Conservation (phyloP, 2,329 filamentous ascomycete genomes). For the Colletotrichum sp. region DNA sequence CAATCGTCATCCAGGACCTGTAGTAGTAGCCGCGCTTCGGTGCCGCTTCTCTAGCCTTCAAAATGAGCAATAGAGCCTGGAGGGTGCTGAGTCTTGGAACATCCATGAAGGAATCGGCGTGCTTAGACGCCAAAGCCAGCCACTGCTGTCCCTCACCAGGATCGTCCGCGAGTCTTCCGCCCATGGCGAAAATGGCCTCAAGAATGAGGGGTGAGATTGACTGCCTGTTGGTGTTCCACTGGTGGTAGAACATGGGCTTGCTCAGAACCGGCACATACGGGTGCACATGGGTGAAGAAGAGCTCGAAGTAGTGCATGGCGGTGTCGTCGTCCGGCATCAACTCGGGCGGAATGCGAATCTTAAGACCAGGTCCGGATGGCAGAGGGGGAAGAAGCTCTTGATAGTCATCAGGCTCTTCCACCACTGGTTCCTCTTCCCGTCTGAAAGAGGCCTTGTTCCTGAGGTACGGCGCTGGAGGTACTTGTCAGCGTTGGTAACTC, state of each 20-base stretch:
- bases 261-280: constrained; percentile 92
- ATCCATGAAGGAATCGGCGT: constrained; percentile 93
- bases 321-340: constrained; percentile 91
- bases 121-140: constrained; percentile 87
- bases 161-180: constrained; percentile 82
- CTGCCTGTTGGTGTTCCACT: constrained; percentile 85
- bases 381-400: constrained; percentile 74
- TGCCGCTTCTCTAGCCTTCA: constrained; percentile 91
- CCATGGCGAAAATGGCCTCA: constrained; percentile 90
- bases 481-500: background rate
- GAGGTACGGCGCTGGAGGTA: constrained; percentile 80
- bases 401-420: constrained; percentile 76
- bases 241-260: constrained; percentile 80
- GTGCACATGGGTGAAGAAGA: constrained; percentile 90
- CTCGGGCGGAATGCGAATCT: constrained; percentile 87
- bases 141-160: constrained; percentile 87
- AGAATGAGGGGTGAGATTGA: constrained; percentile 88
- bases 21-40: constrained; percentile 96
- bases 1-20: constrained; percentile 95
- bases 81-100: constrained; percentile 89
- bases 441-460: constrained; percentile 63
- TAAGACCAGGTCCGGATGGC: constrained; percentile 71
- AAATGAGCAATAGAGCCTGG: constrained; percentile 83
- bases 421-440: constrained; percentile 64
- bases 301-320: constrained; percentile 82